Conservation (phyloP, 2,329 filamentous ascomycete genomes). For the Phaeosphaeriaceae sp. region DNA sequence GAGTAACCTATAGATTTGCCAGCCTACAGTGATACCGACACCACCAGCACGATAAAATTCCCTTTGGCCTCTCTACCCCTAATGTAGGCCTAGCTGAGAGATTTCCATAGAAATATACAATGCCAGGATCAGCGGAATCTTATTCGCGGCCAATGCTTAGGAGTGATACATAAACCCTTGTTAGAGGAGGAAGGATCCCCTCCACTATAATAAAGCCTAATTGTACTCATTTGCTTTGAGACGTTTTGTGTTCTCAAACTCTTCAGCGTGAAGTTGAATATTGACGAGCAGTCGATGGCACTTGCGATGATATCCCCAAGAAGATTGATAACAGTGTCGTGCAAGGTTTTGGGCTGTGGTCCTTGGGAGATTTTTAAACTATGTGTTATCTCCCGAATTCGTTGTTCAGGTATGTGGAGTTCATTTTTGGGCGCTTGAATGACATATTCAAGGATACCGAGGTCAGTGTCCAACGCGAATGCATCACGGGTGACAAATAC, state of each 20-base stretch:
- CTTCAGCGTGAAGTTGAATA: conserved; percentile 18
- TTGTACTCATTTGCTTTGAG: conserved; percentile 1
- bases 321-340: conserved; percentile 2
- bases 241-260: conserved; percentile 7
- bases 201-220: conserved; percentile 21
- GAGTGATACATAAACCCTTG: conserved; percentile 17
- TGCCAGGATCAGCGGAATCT: conserved; percentile 17
- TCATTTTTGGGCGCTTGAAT: conserved; percentile 5
- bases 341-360: conserved; percentile 4
- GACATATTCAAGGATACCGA: conserved; percentile 17
- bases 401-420: conserved; percentile 5
- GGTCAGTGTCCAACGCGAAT: no score
- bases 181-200: conserved; percentile 19
- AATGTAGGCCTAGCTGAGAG: background rate
- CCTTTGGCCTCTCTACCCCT: conserved; percentile 2
- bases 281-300: conserved; percentile 14
- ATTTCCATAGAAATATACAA: conserved; percentile 10
- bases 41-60: conserved; percentile 7
- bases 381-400: conserved; percentile 5
- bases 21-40: conserved; percentile 10
- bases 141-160: conserved; percentile 11
- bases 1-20: conserved; percentile 21
- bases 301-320: conserved; percentile 3
- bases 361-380: background rate
- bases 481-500: no score